phyloP scores from a whole-genome alignment of 1,139 yeast genomes.

The Torulaspora pretoriensis region DNA sequence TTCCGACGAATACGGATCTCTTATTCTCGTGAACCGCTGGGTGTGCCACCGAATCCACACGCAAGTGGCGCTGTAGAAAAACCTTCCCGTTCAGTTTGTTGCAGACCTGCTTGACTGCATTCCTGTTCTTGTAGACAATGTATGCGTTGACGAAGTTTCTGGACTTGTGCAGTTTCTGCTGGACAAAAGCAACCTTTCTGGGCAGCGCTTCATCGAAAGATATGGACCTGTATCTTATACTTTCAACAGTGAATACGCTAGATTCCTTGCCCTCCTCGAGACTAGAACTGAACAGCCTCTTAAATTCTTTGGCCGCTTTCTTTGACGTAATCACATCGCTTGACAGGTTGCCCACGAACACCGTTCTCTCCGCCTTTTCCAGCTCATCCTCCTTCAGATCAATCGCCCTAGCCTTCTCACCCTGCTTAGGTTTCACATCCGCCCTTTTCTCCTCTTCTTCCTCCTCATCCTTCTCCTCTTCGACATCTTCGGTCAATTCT shows the following conservation, averaged over 20 bases:
- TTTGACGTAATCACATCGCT: conserved; percentile 63
- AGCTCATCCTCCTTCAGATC: conserved; percentile 63
- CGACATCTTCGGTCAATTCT: conserved; percentile 22
- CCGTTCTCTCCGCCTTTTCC: conserved; percentile 80
- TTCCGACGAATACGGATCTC: conserved; percentile 87
- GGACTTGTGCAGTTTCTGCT: conserved; percentile 69
- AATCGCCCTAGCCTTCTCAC: conserved; percentile 32
- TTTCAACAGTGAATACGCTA: conserved; percentile 49
- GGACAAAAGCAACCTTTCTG: conserved; percentile 84
- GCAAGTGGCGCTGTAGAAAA: conserved; percentile 68
- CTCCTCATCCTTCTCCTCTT: not conserved
- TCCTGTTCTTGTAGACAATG: conserved; percentile 58
- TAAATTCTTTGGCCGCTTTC: conserved; percentile 56
- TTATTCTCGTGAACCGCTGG: conserved; percentile 84
- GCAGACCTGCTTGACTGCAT: conserved; percentile 43
- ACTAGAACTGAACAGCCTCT: conserved; percentile 50
- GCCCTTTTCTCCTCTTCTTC: conserved; percentile 23
- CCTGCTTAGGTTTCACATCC: conserved; percentile 17
- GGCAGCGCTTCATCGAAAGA: conserved; percentile 87
- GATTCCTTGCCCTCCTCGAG: conserved; percentile 13
- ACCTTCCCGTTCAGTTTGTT: conserved; percentile 62
- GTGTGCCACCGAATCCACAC: conserved; percentile 90
- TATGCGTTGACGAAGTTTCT: conserved; percentile 86
- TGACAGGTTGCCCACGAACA: conserved; percentile 85
- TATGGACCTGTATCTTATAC: conserved; percentile 86